These are phyloP conservation scores for Alternaria triticimaculans DNA, from an alignment of 2,329 filamentous ascomycete species.

Conservation along the genomic window DNA sequence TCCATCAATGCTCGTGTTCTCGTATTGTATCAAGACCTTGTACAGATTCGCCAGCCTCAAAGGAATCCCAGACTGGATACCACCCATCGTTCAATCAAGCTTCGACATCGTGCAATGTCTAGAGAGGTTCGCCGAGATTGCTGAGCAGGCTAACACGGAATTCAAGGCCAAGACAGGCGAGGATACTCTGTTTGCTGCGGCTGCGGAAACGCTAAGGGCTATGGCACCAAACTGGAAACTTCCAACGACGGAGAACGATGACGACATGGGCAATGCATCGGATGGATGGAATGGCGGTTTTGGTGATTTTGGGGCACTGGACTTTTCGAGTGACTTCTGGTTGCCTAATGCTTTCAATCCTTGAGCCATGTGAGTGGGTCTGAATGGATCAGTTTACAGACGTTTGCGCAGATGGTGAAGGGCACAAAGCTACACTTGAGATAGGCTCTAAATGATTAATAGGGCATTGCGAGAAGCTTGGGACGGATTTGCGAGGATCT, in stretches of 20 bases:
- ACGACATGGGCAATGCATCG: background rate
- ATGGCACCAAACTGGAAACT: conserved; percentile 20
- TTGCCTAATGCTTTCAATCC: conserved; percentile 14
- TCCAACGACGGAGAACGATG: background rate
- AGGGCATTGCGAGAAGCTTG: too few relatives aligned
- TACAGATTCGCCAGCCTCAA: conserved; percentile 19
- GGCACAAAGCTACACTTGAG: too few relatives aligned
- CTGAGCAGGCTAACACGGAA: conserved; percentile 12
- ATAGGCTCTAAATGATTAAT: too few relatives aligned
- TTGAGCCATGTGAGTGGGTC: too few relatives aligned
- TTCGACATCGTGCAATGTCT: conserved; percentile 16
- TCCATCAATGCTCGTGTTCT: conserved; percentile 20
- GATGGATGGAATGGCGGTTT: background rate
- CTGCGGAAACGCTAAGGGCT: conserved; percentile 18
- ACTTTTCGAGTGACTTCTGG: conserved; percentile 29
- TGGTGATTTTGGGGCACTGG: conserved; percentile 13
- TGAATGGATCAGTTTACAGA: too few relatives aligned
- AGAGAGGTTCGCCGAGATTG: conserved; percentile 12
- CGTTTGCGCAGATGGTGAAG: too few relatives aligned
- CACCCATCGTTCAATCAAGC: conserved; percentile 10
- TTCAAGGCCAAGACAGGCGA: conserved; percentile 21
- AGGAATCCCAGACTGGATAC: conserved; percentile 22
- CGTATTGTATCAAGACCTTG: conserved; percentile 18
- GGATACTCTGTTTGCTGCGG: conserved; percentile 21
- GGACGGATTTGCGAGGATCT: too few relatives aligned